Base-by-base conservation (phyloP, 345 rosid species). In the Brassica cretica region DNA sequence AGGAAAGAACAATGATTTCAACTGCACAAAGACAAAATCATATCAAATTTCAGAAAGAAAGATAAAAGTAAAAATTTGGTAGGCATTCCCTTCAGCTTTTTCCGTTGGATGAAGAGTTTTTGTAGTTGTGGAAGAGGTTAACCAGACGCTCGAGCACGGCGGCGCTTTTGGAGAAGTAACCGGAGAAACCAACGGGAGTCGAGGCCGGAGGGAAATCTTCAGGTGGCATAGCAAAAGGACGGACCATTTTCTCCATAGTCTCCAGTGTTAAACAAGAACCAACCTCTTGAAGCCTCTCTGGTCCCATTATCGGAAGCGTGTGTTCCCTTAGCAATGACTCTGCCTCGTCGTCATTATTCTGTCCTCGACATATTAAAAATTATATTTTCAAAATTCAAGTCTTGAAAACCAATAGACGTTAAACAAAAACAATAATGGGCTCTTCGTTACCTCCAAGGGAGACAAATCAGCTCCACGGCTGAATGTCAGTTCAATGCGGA, bases 381-480 rank as follows among this genome's bases (percentile, higher is more conserved):
- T 29, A 51, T 18, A 33, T 51, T n/a, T 51, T 51, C 56, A 51
- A 51, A 49, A 5, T 49, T 49, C 2, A 49, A 49, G 8, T 49
- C n/a, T 49, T 49, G 24, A 21, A 19, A 21, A 21, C 56, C 18
- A n/a, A 0, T 49, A 49, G 53, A 46, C 53, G 53, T 46, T 16
- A 0, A 58, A 35, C 3, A 19, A 8, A 35, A 6, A 56, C 15
- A 12, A 60, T 11, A 21, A 41, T 56, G 29, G 25, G 12, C 5
- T 30, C 29, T 29, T 71, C 51, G 72, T 25, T 88, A 93, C 98
- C 97, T 91, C 94, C 76, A 96, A 81, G 7, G 97, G 97, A 69
- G 98, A 90, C 71, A 93, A 85, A 86, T 96, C 99, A 75, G 99
- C 99, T 73, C 99, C 98, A 59, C 96, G 98, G 82, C 98, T 93